Base-by-base conservation (phyloP, 75 land plant species). In the Pinus albicaulis region DNA sequence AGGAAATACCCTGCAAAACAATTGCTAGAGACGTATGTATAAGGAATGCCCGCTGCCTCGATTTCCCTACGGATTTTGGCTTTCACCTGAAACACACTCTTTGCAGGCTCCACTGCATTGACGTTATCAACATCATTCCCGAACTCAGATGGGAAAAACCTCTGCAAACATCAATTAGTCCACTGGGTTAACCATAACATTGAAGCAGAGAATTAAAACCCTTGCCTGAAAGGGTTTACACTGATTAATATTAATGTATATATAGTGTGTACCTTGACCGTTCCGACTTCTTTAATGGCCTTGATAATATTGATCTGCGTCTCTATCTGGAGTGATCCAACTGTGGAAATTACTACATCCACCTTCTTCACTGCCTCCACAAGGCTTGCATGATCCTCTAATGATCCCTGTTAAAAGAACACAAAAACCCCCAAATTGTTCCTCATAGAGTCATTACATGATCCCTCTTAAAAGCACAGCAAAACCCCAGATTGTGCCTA, bases 101-200 rank as follows among this genome's bases (percentile, higher is more conserved):
- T 56, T 28, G 72, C 44, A 16, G 82, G 76, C 58, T 75, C 64
- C 20, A 76, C 82, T 0, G 65, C 76, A 20, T 82, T 53, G 56
- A 70, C 55, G 3, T 70, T 74, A 16, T 80, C 85, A 31, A 48
- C 74, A 38, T 89, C 91, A 36, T 7, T 83, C 12, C 91, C 91
- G 59, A 86, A 91, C 81, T 91, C 91, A 4, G 89, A 91, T 17
- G 92, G 86, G 2, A 88, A 6, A 59, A 83, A 88, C 31, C 91
- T 83, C 91, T 90, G 80, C 44, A 72, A 72, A 71, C 24, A 59
- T 22, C 61, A 19, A 59, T 48, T 10, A 48, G 52, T 48, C 10
- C 10, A 11, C 11, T 48, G 53, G 13, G 11, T 48, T 10, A 48
- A 48, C 0, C 11, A 10, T 48, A 48, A 48, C 10, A 48, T 10